A percentile compares a stretch with the other conserved stretches of the same genome.
Conservation (phyloP, 495 filamentous ascomycete genomes). For the Xylaria bambusicola region DNA sequence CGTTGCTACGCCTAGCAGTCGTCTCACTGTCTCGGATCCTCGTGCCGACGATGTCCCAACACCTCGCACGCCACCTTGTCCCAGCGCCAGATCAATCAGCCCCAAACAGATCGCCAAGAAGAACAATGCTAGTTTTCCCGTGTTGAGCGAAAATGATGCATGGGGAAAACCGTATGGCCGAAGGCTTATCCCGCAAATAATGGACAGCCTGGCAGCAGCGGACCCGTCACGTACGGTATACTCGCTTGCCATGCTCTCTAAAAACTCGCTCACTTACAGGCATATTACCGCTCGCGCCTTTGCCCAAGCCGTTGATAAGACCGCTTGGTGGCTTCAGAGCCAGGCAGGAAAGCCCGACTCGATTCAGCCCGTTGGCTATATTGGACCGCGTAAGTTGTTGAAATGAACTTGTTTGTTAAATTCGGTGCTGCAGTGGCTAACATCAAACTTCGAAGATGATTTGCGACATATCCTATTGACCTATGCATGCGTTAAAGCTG, state of each 20-base stretch:
- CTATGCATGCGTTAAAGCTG: conserved; percentile 30
- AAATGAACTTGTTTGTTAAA: too few species aligned
- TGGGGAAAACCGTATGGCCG: conserved; percentile 13
- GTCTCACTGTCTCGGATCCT: not conserved
- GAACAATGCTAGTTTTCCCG: not conserved
- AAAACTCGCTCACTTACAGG: conserved; percentile 10
- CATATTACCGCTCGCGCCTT: conserved; percentile 25
- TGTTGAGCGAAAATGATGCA: not conserved
- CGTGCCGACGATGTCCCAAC: not conserved
- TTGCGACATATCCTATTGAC: conserved; percentile 24
- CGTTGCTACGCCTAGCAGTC: not conserved
- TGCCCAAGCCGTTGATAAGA: conserved; percentile 30
- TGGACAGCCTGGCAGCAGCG: conserved; percentile 24
- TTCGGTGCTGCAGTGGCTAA: too few species aligned
- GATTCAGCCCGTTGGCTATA: conserved; percentile 25
- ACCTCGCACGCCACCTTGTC: not conserved
- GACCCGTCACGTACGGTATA: conserved; percentile 28
- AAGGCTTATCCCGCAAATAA: conserved; percentile 30
- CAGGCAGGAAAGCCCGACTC: conserved; percentile 7
- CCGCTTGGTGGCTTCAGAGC: conserved; percentile 27
- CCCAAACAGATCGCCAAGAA: not conserved
- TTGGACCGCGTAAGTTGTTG: too few species aligned
- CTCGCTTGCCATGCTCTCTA: conserved; percentile 17
- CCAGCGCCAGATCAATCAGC: not conserved
- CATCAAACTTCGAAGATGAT: too few species aligned